phyloP scores from a whole-genome alignment of 371 early-diverging fungal species.

The Mortierella sp. region DNA sequence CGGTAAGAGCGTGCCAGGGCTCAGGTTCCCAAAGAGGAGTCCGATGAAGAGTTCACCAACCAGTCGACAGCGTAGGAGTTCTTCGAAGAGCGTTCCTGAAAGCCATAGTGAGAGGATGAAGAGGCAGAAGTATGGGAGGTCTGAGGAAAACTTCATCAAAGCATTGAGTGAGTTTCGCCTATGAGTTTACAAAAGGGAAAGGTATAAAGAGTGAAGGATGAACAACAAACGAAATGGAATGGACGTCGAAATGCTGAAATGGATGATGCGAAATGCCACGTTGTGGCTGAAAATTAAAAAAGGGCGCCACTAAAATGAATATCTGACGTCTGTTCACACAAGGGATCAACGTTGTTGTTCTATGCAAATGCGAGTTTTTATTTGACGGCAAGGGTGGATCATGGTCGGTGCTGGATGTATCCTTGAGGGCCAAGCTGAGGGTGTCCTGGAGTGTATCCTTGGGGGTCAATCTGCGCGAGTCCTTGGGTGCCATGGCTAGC shows the following conservation, averaged over 20 bases:
- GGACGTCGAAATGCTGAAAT: not conserved
- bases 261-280: not conserved
- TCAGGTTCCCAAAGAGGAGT: conserved; percentile 38
- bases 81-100: conserved; percentile 30
- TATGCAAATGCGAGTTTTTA: not conserved
- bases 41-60: conserved; percentile 42
- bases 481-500: not conserved
- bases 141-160: conserved; percentile 26
- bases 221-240: not conserved
- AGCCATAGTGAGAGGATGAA: conserved; percentile 39
- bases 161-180: not conserved
- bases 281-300: not conserved
- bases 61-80: conserved; percentile 30
- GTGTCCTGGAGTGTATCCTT: not conserved
- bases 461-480: not conserved
- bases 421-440: not conserved
- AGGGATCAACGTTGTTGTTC: not conserved
- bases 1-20: conserved; percentile 14
- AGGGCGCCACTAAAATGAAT: not conserved
- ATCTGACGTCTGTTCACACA: no score
- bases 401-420: not conserved
- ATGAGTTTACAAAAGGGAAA: not conserved
- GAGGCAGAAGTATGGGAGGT: conserved; percentile 29
- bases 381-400: not conserved
- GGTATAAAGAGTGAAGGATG: not conserved